Base-by-base conservation (phyloP, 768 basidiomycete species). In the Mycena polygramma region DNA sequence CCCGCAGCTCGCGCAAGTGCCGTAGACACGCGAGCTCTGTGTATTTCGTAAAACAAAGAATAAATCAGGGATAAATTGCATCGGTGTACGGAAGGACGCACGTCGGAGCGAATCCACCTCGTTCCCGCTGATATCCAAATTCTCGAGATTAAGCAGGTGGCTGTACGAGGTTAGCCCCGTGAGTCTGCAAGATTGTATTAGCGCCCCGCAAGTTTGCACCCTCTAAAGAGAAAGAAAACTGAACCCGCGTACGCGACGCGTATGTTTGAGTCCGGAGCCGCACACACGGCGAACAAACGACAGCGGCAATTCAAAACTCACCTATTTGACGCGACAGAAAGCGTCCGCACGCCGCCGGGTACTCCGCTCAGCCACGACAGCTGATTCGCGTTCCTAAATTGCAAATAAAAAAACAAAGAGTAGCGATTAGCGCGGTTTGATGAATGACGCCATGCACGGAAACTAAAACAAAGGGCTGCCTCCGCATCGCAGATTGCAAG, bases 41-140 rank as follows among this genome's bases (percentile, higher is more conserved):
- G 2, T 10, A 41, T 41, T 41, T 41, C 41, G 41, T 41, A 15
- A 41, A 11, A 10, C 1, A 2, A 41, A 2, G 2, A 11, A 41
- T 10, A 41, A 41, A 11, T 41, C 15, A 41, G 41, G 2, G 15
- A 41, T 41, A 41, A 41, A 30, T 30, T 30, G 30, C 3, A 30
- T 30, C 30, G 30, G 30, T 3, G 30, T 6, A 30, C 41, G 41
- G 39, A 46, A 24, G 30, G 41, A 91, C 94, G 82, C 80, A 97
- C 95, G 95, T 57, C 86, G 88, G 66, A 99, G 84, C 10, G 94
- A 94, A 70, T 97, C 95, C 61, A 99, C 86, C 72, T 94, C 88
- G 80, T 99, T 99, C 76, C 89, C 80, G 79, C 95, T 96, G 70
- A 99, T 90, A 82, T 99, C 96, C 76, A 99, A 87, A 75, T 88